Base-by-base conservation (phyloP, 1,139 yeast genomes). In the Yamadazyma atmosphaerica region DNA sequence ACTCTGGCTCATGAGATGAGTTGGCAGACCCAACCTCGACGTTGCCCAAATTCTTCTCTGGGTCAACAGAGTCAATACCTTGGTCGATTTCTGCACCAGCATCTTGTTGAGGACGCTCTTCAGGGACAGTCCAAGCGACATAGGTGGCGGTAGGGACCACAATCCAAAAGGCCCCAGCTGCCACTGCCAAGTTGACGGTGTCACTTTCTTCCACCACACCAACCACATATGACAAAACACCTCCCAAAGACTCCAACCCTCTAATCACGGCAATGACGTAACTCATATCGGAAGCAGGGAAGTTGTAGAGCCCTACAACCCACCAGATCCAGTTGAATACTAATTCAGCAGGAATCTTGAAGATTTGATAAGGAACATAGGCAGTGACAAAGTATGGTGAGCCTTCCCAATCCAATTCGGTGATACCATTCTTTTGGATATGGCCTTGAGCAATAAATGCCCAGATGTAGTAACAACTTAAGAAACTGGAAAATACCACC, bases 291-390 rank as follows among this genome's bases (percentile, higher is more conserved):
- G 39, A 37, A 19, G 45, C 30, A 7, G 38, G 19, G 33, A 49
- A 54, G n/a, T 46, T 48, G 24, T 44, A 51, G 3, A 47, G 43
- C 7, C 58, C 55, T 25, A 51, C 44, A 9, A 50, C 45, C 58
- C 57, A 55, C 38, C 47, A 55, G 23, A 49, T 35, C 58, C 59
- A 55, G 33, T 50, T 51, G 42, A 52, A 54, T 2, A 44, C 41
- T 4, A 50, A 38, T 38, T 55, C 60, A 32, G 40, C 41, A 4
- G 48, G 43, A 15, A 54, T 43, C 15, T 47, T 52, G 40, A 52
- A 54, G 12, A 55, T 31, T 39, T 47, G 52, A 27, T 49, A 44
- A 11, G 59, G 58, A 11, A 54, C 38, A 35, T 40, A 55, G 3
- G 54, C 37, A 25, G 41, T 46, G 15, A 38, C 36, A 35, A 43